Evolutionary conservation across 352 stramenopile species (phyloP), one percentile per base, ranked within the genome.

Genomic region (Pythium pyrilobum): DNA sequence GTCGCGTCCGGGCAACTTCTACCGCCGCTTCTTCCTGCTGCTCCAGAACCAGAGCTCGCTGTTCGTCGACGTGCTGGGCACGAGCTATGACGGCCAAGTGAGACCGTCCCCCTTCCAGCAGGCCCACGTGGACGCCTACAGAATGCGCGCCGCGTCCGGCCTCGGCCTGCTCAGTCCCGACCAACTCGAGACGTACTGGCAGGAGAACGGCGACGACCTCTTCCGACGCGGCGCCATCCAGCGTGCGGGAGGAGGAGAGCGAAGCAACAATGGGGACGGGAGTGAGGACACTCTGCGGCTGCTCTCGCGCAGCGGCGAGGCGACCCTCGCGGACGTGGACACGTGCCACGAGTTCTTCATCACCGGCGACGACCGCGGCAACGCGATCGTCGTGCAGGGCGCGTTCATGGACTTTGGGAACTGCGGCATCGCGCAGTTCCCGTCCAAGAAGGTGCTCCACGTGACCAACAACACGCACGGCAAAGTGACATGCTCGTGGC

Each of bases 21-120:
- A 97, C 59, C 74, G 88, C 0, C 70, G 90, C 2, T 71, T 97
- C 43, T 96, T 95, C 59, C 16, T 93, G 16, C 43, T 97, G 2
- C 24, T 96, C 6, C 75, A 96, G 31, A 86, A 97, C 61, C 85
- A 96, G 57, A 81, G 72, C 28, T 78, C 89, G 9, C 64, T 84
- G 9, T 96, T 81, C 52, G 65, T 97, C 12, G 92, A 98, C 45
- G 63, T 94, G 1, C 62, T 98, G 8, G 93, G 85, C 11, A 97
- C 87, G 7, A 89, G 71, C 21, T 97, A 87, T 55, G 83, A 97
- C 52, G 74, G 92, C 37, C 94, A 95, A 44, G 75, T 87, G 23
- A 76, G 92, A 2, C 91, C 93, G 9, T 92, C 90, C 27, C 92
- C 92, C 2, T 92, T 98, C 28, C 77, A 96, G 39, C 84, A 96